Evolutionary conservation across 2,329 filamentous ascomycete genomes (phyloP), one percentile per base, ranked within the genome.

Genomic region (Ophiostoma piceae): DNA sequence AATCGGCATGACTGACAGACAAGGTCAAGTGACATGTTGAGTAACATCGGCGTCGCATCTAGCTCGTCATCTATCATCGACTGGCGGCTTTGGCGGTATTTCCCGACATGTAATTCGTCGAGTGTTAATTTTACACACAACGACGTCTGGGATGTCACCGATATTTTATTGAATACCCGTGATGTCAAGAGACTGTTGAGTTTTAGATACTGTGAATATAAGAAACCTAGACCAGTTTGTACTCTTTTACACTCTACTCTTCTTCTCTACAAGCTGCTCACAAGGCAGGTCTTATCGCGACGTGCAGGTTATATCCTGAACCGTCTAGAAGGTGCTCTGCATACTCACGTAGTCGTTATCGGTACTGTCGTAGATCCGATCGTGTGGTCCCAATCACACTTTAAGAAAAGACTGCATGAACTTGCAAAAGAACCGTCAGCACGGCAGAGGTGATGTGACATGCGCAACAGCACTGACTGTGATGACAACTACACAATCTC

Each of bases 41-140:
- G 57, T 62, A 62, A 62, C 22, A 62, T 62, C 26, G 26, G 57
- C 26, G 26, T 62, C 16, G 2, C 26, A 35, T 62, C 26, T 62
- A 62, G 57, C 57, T 62, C 57, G 57, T 62, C 57, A n/a, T 35
- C 6, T 7, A 32, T 57, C n/a, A 16, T 19, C 6, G 22, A 62
- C 57, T 32, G 57, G 57, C 57, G 57, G 57, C 57, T 62, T 57
- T 32, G 57, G 57, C 57, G 57, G 57, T 26, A 32, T 57, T 7
- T 32, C 12, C 26, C 14, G 14, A 32, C 2, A 6, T 35, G 5
- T 32, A 11, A 62, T 32, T 62, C 57, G 57, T 62, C 26, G 26
- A 4, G 11, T 62, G 57, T 32, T 26, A 62, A 35, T 57, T 26
- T 26, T 57, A 57, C 51, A 57, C 22, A 11, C 7, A 57, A 3